Conservation (phyloP, 495 filamentous ascomycete species). For the Thozetella sp. region DNA sequence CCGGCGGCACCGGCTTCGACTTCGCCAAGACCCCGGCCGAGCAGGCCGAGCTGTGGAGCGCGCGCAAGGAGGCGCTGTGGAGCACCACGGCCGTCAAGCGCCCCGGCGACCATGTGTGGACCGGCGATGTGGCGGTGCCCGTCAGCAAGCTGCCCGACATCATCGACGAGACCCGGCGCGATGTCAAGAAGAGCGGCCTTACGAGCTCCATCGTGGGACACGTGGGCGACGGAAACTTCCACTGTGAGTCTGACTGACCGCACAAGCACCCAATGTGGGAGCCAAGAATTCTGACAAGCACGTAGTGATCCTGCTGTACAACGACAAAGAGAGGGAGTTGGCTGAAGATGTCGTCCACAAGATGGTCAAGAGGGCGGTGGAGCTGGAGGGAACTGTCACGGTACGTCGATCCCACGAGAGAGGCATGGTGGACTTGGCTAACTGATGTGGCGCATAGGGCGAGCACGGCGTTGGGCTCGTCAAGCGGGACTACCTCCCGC, state of each 20-base stretch:
- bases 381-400: slow-evolving; percentile 83
- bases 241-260: slow-evolving; percentile 47
- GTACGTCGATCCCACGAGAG: slow-evolving; percentile 20
- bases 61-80: slow-evolving; percentile 88
- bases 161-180: slow-evolving; percentile 77
- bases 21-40: slow-evolving; percentile 74
- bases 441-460: slow-evolving; percentile 43
- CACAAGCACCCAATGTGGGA: background rate
- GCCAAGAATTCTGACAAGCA: slow-evolving; percentile 13
- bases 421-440: background rate
- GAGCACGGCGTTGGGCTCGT: slow-evolving; percentile 83
- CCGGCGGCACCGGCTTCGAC: slow-evolving; percentile 71
- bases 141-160: slow-evolving; percentile 72
- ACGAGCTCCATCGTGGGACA: slow-evolving; percentile 78
- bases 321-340: slow-evolving; percentile 60
- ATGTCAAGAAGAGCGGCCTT: slow-evolving; percentile 67
- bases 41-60: slow-evolving; percentile 80
- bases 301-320: slow-evolving; percentile 71
- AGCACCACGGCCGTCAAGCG: slow-evolving; percentile 59
- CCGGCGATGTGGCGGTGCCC: slow-evolving; percentile 82
- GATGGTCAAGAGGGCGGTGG: slow-evolving; percentile 83
- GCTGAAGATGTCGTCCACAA: slow-evolving; percentile 75
- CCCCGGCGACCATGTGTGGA: slow-evolving; percentile 74
- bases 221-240: slow-evolving; percentile 85
- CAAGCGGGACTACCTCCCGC: slow-evolving; percentile 77